phyloP scores from a whole-genome alignment of 2,329 filamentous ascomycete genomes.

The Pseudogymnoascus sp. region DNA sequence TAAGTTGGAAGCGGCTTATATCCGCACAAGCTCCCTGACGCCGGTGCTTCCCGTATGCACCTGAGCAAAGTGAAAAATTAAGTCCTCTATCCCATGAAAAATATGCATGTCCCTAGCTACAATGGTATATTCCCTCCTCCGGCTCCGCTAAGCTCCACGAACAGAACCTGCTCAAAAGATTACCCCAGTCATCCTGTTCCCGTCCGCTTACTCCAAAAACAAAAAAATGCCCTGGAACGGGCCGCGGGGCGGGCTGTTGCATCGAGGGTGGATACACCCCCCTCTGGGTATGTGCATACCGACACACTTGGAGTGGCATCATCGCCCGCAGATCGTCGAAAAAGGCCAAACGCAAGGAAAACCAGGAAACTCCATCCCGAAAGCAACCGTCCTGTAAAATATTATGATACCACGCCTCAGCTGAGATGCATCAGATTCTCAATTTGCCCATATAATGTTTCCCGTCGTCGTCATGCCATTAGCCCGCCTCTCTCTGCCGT shows the following conservation, averaged over 20 bases:
- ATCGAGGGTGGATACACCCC: not conserved
- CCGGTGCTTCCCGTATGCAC: constrained; percentile 6
- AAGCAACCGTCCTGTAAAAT: constrained; percentile 1
- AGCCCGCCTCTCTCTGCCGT: not conserved
- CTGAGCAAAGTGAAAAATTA: not conserved
- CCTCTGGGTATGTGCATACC: not conserved
- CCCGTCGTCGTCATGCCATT: not conserved
- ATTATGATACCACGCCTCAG: not conserved
- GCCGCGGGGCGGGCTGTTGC: constrained; percentile 2
- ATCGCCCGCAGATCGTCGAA: not conserved
- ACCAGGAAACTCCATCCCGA: not conserved
- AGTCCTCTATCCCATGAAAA: not conserved
- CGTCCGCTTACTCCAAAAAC: constrained; percentile 1
- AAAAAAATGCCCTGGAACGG: not conserved
- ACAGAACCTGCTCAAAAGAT: not conserved
- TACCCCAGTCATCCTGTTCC: not conserved
- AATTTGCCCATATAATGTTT: not conserved
- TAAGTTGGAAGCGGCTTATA: not conserved
- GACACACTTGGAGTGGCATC: constrained; percentile 5
- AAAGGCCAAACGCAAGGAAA: not conserved
- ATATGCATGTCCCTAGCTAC: not conserved
- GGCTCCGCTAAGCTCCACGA: not conserved
- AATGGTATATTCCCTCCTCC: not conserved
- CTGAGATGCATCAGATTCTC: not conserved
- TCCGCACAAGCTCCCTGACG: not conserved